phyloP scores from a whole-genome alignment of 1,139 yeast species.

The Entelexis paramagnoliae region DNA sequence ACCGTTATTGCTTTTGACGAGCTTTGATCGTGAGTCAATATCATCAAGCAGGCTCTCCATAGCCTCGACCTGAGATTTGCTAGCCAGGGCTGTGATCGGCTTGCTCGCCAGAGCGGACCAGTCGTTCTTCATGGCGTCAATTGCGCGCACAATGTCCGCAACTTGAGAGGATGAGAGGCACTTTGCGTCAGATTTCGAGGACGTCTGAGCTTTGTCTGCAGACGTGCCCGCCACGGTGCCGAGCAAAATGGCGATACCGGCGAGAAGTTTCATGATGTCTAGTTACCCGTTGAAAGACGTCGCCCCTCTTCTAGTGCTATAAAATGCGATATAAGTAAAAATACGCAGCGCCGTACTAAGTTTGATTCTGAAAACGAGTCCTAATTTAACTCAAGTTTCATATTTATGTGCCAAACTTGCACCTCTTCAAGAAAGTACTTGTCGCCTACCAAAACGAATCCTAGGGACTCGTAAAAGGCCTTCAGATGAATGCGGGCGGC shows the following conservation, averaged over 20 bases:
- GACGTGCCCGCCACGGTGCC: too few species aligned
- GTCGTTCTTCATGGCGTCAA: background rate
- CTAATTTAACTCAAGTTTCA: constrained; percentile 13
- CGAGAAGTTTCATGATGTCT: background rate
- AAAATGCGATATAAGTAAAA: background rate
- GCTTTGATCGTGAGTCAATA: background rate
- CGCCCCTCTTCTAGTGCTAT: too few species aligned
- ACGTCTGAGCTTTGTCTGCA: background rate
- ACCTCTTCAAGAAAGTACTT: constrained; percentile 16
- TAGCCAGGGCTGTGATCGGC: background rate
- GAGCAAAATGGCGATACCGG: background rate
- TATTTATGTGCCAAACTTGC: constrained; percentile 22
- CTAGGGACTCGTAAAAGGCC: constrained; percentile 20
- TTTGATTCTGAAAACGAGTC: background rate
- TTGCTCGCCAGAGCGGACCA: background rate
- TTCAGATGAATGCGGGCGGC: constrained; percentile 21
- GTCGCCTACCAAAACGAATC: constrained; percentile 14
- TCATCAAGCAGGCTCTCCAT: background rate
- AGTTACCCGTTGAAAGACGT: too few species aligned
- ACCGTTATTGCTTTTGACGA: background rate
- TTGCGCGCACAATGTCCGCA: background rate
- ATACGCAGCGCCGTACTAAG: background rate
- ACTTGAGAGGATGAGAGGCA: background rate
- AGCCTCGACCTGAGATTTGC: background rate
- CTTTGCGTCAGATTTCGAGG: background rate